phyloP scores from a whole-genome alignment of 2,329 filamentous ascomycete genomes.

The Cladosporium cucumerinum region DNA sequence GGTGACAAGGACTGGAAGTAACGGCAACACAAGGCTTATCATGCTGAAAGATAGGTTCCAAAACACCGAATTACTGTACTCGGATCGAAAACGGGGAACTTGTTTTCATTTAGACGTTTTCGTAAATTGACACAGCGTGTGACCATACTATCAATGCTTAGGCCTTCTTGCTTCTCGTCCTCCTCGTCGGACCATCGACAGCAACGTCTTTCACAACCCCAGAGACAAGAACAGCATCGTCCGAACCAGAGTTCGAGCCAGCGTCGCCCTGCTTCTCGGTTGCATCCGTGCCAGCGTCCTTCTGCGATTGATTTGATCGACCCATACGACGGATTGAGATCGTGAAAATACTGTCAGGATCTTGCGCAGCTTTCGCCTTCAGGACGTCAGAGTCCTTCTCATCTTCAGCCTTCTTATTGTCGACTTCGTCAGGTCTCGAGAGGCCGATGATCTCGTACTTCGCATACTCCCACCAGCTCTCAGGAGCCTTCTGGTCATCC shows the following conservation, averaged over 20 bases:
- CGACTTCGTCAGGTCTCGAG: background rate
- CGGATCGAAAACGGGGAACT: background rate
- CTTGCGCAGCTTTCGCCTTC: constrained; percentile 10
- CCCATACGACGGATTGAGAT: constrained; percentile 16
- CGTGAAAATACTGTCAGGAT: constrained; percentile 15
- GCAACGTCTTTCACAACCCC: constrained; percentile 8
- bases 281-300: background rate
- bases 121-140: background rate
- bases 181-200: background rate
- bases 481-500: constrained; percentile 10
- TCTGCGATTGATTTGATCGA: background rate
- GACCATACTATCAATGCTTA: background rate
- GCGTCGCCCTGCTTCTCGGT: background rate
- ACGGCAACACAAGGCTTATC: background rate
- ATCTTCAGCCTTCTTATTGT: constrained; percentile 27
- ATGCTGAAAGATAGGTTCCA: background rate
- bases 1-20: background rate
- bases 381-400: constrained; percentile 12
- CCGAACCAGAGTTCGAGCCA: constrained; percentile 10
- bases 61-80: background rate
- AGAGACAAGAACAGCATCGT: constrained; percentile 18
- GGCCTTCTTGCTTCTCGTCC: constrained; percentile 10
- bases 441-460: constrained; percentile 14
- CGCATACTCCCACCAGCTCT: constrained; percentile 8
- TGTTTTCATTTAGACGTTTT: background rate